Evolutionary conservation across 2,329 filamentous ascomycete species (phyloP).

Genomic region (Emergomyces orientalis): DNA sequence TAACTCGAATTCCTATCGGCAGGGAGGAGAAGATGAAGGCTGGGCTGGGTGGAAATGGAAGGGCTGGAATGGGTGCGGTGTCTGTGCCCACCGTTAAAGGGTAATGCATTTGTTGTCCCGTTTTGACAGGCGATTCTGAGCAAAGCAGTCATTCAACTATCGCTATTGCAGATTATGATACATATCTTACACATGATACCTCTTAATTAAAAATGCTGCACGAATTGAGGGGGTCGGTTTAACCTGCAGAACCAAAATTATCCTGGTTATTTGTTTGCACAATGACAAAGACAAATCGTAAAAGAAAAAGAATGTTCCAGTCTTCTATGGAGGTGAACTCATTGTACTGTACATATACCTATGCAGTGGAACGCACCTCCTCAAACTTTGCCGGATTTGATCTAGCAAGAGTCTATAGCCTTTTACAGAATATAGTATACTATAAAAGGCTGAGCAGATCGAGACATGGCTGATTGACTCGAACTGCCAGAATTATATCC

Average conservation of each 20-base stretch:
- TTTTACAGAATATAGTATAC: not conserved
- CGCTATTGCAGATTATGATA: not conserved
- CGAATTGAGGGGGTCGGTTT: not conserved
- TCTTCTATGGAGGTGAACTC: conserved; percentile 40
- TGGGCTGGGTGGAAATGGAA: not conserved
- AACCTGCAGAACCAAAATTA: not conserved
- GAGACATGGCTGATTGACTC: not conserved
- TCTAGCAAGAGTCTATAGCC: conserved; percentile 31
- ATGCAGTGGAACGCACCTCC: conserved; percentile 31
- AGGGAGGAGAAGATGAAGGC: not conserved
- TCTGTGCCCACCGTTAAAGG: not conserved
- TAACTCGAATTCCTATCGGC: conserved; percentile 36
- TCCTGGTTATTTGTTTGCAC: not conserved
- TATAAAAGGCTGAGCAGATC: conserved; percentile 2
- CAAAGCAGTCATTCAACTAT: not conserved
- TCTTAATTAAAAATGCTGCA: not conserved
- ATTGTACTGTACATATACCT: conserved; percentile 13
- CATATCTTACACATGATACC: not conserved
- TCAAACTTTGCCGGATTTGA: conserved; percentile 38
- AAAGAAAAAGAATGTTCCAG: conserved; percentile 4
- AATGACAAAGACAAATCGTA: not conserved
- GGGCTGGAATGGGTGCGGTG: not conserved
- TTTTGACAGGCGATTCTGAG: not conserved
- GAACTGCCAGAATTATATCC: conserved; percentile 11
- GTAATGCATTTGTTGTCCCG: not conserved